Conservation (phyloP, 148 eudicot species). For the Rhododendron henanense region DNA sequence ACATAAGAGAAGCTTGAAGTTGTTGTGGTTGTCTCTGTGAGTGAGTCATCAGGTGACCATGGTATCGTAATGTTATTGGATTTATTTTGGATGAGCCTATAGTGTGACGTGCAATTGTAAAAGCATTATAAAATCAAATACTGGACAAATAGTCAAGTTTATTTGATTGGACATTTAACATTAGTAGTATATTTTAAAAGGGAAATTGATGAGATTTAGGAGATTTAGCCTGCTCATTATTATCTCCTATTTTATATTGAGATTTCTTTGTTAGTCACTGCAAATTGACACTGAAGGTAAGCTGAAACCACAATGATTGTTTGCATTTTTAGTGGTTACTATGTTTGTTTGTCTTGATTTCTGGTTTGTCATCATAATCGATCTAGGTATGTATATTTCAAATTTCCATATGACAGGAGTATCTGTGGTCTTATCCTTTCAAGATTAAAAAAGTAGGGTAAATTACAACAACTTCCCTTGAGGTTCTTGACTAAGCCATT, state of each 20-base stretch:
- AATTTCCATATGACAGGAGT: neutral
- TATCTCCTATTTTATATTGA: neutral
- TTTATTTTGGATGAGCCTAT: neutral
- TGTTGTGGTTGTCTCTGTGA: neutral
- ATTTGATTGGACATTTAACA: neutral
- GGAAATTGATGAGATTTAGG: neutral
- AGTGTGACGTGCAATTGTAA: neutral
- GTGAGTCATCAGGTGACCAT: neutral
- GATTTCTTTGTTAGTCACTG: neutral
- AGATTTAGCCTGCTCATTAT: neutral
- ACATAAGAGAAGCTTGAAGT: neutral
- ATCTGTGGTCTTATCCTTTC: neutral
- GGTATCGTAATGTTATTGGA: neutral
- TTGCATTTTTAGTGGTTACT: neutral
- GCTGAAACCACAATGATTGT: neutral
- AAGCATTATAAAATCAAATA: neutral
- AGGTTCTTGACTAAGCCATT: neutral
- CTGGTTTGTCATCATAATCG: neutral
- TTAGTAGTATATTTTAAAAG: too few species aligned
- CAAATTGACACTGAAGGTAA: neutral
- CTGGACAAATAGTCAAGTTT: neutral
- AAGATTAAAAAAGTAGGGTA: neutral
- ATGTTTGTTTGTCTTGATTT: neutral
- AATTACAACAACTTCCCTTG: neutral
- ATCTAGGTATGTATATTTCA: neutral